A percentile compares a stretch with the other conserved stretches of the same genome.
phyloP scores from a whole-genome alignment of 73 alveolate species.

The Paramecium octaurelia region DNA sequence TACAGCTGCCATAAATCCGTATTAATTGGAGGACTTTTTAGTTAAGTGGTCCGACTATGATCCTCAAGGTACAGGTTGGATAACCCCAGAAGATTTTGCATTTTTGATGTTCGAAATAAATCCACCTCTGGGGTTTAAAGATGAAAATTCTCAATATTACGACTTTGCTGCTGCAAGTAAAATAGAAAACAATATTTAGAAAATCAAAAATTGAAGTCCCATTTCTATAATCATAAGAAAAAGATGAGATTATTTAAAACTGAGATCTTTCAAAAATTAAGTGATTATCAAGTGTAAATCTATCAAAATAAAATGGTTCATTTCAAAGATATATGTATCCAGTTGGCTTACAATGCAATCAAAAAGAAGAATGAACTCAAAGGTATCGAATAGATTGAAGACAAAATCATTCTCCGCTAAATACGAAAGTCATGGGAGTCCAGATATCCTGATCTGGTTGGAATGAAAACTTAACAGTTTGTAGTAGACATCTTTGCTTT shows the following conservation, averaged over 20 bases:
- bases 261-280: background rate
- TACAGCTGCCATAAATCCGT: conserved; percentile 7
- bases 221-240: background rate
- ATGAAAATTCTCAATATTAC: conserved; percentile 28
- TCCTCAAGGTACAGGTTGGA: conserved; percentile 60
- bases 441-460: background rate
- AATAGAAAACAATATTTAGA: background rate
- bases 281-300: background rate
- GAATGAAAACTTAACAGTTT: background rate
- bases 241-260: background rate
- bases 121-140: conserved; percentile 39
- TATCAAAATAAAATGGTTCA: conserved; percentile 32
- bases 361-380: background rate
- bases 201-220: background rate
- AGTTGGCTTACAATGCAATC: background rate
- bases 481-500: background rate
- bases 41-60: conserved; percentile 56
- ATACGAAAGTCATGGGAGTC: conserved; percentile 38
- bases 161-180: conserved; percentile 8
- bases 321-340: conserved; percentile 43
- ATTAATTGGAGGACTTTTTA: conserved; percentile 31
- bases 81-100: conserved; percentile 30
- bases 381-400: background rate
- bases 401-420: background rate
- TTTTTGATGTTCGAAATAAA: conserved; percentile 52